Base-by-base conservation (phyloP, 1,284 basidiomycete species). In the Polyporus tsugae region DNA sequence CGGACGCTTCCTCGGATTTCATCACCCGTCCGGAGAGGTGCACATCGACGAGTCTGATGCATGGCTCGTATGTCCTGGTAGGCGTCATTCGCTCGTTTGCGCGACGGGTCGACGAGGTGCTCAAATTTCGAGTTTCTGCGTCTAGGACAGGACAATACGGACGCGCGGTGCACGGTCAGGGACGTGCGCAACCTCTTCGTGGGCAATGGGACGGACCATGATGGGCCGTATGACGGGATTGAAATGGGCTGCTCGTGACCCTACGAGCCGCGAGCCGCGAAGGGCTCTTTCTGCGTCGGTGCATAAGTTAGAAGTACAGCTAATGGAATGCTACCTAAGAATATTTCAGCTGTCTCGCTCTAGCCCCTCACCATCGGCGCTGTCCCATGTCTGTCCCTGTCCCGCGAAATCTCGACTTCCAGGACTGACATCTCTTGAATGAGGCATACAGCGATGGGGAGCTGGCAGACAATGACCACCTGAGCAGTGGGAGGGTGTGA, bases 1-100 rank as follows among this genome's bases (percentile, higher is more conserved):
- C 39, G 86, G 86, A 5, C 59, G 76, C 35, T 73, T 72, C 77
- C 70, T 90, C 42, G 89, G 84, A 3, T 92, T 79, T 78, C 82
- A 82, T 25, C 90, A 91, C 70, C 80, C 87, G 0, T 80, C 82
- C 0, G 89, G 89, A 2, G 90, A 92, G 77, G 80, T 87, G 9
- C 89, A 91, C 71, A 89, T 91, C 60, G 69, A 82, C 63, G 82
- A 83, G 38, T 80, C 80, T 2, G 80, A 78, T 1, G 78, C 80
- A 36, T 91, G 89, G 87, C 78, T 78, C n/a, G 70, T 75, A 0
- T 88, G 87, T 69, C 80, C 85, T 0, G 88, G 87, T 77, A 46
- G n/a, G 65, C 15, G 33, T 38, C 53, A 10, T 33, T 55, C 22
- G 22, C 10, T 39, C 22, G 19, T 38, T 36, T 22, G 57, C 19